A percentile compares a stretch with the other conserved stretches of the same genome.
phyloP scores from a whole-genome alignment of 768 basidiomycete species.

The Mrakia frigida region DNA sequence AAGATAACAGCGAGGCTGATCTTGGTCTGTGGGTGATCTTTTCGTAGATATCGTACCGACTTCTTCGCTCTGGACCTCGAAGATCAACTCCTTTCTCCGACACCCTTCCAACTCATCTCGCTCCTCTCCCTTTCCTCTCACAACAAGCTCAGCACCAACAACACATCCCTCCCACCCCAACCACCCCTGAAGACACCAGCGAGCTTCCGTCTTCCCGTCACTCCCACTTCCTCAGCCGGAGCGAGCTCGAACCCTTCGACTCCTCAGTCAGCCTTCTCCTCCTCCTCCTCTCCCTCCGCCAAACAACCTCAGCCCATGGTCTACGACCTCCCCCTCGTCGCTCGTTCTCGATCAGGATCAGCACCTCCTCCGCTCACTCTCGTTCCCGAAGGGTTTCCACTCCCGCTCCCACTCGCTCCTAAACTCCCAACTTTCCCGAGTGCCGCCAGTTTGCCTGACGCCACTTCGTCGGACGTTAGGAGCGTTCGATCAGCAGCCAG shows the following conservation, averaged over 20 bases:
- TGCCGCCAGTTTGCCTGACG: background rate
- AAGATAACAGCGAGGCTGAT: background rate
- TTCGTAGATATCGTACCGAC: background rate
- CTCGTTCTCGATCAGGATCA: constrained; percentile 1
- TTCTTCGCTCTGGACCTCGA: background rate
- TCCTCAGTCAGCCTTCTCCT: background rate
- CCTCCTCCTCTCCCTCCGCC: background rate
- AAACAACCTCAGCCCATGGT: background rate
- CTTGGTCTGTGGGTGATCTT: background rate
- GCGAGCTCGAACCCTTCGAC: background rate
- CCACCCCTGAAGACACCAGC: background rate
- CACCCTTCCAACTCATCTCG: constrained; percentile 5
- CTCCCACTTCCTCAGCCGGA: background rate
- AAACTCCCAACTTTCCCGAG: background rate
- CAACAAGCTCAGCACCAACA: background rate
- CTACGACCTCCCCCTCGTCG: background rate
- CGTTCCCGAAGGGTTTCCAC: background rate
- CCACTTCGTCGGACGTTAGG: background rate
- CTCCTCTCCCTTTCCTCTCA: background rate
- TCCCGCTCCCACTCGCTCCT: background rate
- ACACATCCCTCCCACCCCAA: background rate
- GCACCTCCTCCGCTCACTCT: background rate
- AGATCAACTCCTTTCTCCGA: background rate
- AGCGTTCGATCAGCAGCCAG: background rate
- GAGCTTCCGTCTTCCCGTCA: background rate